Conservation (phyloP, 2,329 filamentous ascomycete species). For the Aspergillus eucalypticola region DNA sequence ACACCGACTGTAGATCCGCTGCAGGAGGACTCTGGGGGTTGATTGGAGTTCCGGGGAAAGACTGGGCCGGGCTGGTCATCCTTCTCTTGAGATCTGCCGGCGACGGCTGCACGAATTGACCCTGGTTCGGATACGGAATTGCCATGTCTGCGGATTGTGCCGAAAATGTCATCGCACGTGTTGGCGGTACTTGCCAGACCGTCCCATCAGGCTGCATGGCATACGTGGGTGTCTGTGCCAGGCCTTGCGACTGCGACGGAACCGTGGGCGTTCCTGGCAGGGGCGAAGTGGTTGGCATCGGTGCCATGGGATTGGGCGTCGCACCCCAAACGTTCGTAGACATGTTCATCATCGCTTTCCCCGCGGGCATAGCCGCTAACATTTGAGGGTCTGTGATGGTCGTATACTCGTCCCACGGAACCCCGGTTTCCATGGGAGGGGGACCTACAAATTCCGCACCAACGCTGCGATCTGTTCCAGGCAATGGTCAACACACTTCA, state of each 20-base stretch:
- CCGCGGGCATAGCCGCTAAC: slow-evolving; percentile 33
- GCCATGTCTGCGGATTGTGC: slow-evolving; percentile 31
- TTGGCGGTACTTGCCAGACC: slow-evolving; percentile 37
- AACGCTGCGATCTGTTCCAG: slow-evolving; percentile 30
- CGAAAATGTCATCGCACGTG: slow-evolving; percentile 38
- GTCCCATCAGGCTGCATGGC: slow-evolving; percentile 39
- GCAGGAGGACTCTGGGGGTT: slow-evolving; percentile 29
- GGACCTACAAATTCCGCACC: slow-evolving; percentile 33
- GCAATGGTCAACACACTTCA: slow-evolving; percentile 11
- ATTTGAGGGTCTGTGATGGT: slow-evolving; percentile 40
- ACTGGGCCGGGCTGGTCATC: slow-evolving; percentile 39
- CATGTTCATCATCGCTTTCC: slow-evolving; percentile 38
- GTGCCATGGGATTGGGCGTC: slow-evolving; percentile 28
- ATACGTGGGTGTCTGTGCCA: slow-evolving; percentile 32
- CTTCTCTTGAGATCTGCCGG: slow-evolving; percentile 38
- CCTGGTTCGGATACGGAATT: slow-evolving; percentile 27
- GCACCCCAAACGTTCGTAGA: slow-evolving; percentile 35
- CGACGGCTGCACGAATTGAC: slow-evolving; percentile 32
- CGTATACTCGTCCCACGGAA: slow-evolving; percentile 42
- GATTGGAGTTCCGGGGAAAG: slow-evolving; percentile 22
- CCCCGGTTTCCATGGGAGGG: slow-evolving; percentile 35
- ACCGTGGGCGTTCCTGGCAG: slow-evolving; percentile 34
- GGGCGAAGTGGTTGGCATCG: slow-evolving; percentile 30
- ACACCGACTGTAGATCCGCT: slow-evolving; percentile 31
- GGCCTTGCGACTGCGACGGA: slow-evolving; percentile 33